These are phyloP conservation scores for Fusarium sororula DNA, from an alignment of 2,329 filamentous ascomycete species.

Conservation along the genomic window DNA sequence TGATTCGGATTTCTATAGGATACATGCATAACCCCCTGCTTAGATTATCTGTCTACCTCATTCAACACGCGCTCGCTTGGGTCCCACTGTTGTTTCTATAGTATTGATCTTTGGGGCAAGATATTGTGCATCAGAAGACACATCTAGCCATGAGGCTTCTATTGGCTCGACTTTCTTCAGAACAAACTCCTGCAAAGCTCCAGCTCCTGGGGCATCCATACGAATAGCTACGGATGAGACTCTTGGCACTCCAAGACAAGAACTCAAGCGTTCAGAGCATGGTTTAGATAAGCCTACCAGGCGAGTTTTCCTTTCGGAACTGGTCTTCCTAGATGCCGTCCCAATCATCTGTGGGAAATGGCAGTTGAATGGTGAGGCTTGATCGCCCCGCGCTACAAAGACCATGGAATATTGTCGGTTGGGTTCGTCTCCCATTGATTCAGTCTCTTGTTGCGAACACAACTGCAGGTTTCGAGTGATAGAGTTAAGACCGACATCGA, in stretches of 20 bases:
- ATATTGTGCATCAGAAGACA: slow-evolving; percentile 38
- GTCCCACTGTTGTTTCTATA: slow-evolving; percentile 48
- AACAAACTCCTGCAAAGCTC: slow-evolving; percentile 66
- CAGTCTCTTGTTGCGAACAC: slow-evolving; percentile 38
- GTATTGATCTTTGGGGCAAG: slow-evolving; percentile 47
- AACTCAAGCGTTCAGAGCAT: slow-evolving; percentile 66
- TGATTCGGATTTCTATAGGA: neutral
- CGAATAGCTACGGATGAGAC: slow-evolving; percentile 71
- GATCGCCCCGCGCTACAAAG: slow-evolving; percentile 67
- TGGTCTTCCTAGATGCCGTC: slow-evolving; percentile 56
- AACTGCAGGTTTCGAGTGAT: slow-evolving; percentile 69
- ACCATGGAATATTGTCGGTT: slow-evolving; percentile 58
- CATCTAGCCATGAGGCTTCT: slow-evolving; percentile 62
- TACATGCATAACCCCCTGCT: neutral
- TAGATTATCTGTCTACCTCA: neutral
- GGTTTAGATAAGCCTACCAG: slow-evolving; percentile 71
- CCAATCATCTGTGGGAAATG: slow-evolving; percentile 67
- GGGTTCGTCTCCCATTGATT: neutral
- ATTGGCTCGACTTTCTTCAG: slow-evolving; percentile 61
- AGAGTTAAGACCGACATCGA: slow-evolving; percentile 72
- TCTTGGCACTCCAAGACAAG: slow-evolving; percentile 67
- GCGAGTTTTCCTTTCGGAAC: slow-evolving; percentile 55
- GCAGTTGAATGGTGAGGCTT: slow-evolving; percentile 65
- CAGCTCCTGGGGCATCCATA: slow-evolving; percentile 64
- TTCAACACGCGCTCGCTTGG: slow-evolving; percentile 40